Evolutionary conservation across 345 rosid species (phyloP), one percentile per base, ranked within the genome.

Genomic region (Populus pruinosa): DNA sequence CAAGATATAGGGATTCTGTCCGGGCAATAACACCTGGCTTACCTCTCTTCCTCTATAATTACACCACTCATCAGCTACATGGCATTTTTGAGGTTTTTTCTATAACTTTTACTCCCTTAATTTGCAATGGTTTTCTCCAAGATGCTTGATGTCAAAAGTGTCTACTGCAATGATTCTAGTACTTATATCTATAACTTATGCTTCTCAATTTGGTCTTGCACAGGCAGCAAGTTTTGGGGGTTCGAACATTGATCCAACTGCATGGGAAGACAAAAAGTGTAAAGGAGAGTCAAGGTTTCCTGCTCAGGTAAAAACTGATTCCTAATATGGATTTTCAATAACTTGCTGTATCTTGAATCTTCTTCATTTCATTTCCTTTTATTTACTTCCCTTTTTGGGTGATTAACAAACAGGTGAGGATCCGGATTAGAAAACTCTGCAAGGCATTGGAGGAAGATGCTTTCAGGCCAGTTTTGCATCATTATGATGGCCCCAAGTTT

Each of bases 231-330:
- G 94, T 82, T 96, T 96, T 88, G 98, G 99, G 67, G 98, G 99
- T 79, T 91, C 97, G 27, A 93, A 96, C 86, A 96, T 96, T 35
- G 99, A 96, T 81, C 96, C 98, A 73, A 96, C 98, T 84, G 99
- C 99, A 36, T 96, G 99, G 99, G 99, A 93, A 86, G 98, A 96
- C 87, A 96, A 93, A 77, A 96, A 96, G 79, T 91, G 94, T 85
- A 96, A 96, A 91, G 99, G 99, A 35, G 98, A 96, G 83, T 93
- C 98, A 7, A 90, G 99, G 85, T 96, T 96, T 73, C 98, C 99
- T 78, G 99, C 99, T 78, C 99, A 96, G 94, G 99, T 96, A 55
- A 79, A 63, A 29, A 47, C 43, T 49, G 23, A 71, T 71, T 78
- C 35, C 38, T 44, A 65, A 3, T 27, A 53, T 41, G 33, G 35